Percentiles rank a stretch among this genome's conserved stretches.
These are phyloP conservation scores for Monilinia vaccinii-corymbosi DNA, from an alignment of 2,329 filamentous ascomycete species.

Conservation along the genomic window DNA sequence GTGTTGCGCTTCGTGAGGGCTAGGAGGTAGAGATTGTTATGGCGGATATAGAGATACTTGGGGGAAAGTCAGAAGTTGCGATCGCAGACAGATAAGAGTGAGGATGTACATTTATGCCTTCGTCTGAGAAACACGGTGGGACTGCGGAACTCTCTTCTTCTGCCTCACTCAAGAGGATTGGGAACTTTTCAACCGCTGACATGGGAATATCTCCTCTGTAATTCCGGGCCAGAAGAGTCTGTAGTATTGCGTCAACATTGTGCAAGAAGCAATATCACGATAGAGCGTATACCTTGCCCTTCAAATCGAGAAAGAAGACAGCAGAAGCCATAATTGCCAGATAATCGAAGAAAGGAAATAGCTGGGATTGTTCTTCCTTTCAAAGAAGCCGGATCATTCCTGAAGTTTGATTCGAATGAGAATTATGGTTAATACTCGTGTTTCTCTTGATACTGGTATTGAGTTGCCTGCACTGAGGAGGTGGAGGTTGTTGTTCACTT, in stretches of 20 bases:
- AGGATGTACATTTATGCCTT: slow-evolving; percentile 82
- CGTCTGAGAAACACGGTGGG: slow-evolving; percentile 93
- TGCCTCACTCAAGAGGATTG: slow-evolving; percentile 88
- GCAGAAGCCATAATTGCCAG: slow-evolving; percentile 74
- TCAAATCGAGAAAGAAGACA: slow-evolving; percentile 96
- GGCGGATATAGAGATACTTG: slow-evolving; percentile 96
- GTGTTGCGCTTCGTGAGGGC: slow-evolving; percentile 97
- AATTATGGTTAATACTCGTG: background rate
- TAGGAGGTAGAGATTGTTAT: slow-evolving; percentile 98
- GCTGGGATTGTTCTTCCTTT: slow-evolving; percentile 11
- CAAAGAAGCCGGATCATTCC: slow-evolving; percentile 19
- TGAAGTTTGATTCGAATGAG: background rate
- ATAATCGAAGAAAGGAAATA: slow-evolving; percentile 8
- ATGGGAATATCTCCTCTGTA: slow-evolving; percentile 98
- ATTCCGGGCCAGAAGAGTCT: slow-evolving; percentile 97
- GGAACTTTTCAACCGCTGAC: slow-evolving; percentile 98
- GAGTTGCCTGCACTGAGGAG: background rate
- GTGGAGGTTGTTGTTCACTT: slow-evolving; percentile 4
- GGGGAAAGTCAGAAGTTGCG: slow-evolving; percentile 13
- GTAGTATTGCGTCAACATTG: slow-evolving; percentile 22
- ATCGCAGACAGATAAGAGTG: slow-evolving; percentile 5
- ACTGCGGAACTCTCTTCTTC: slow-evolving; percentile 99
- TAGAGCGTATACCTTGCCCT: slow-evolving; percentile 76
- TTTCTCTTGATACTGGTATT: background rate
- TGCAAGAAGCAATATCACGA: background rate